These are phyloP conservation scores for Fusarium brevicatenulatum DNA, from an alignment of 2,329 filamentous ascomycete genomes.

Conservation along the genomic window DNA sequence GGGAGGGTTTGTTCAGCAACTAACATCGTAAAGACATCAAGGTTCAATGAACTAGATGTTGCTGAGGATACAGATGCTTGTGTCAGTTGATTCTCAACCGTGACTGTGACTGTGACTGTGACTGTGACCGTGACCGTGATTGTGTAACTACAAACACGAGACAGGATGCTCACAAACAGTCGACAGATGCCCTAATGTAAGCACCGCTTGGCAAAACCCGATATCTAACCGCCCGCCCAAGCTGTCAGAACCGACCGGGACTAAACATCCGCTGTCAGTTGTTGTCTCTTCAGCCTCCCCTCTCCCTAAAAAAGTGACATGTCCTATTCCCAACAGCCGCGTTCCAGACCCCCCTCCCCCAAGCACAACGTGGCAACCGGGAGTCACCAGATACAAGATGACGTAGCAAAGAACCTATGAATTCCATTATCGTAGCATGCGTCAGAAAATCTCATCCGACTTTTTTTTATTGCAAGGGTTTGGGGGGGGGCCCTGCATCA, in stretches of 20 bases:
- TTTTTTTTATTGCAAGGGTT: background rate
- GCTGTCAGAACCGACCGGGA: background rate
- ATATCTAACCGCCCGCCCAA: background rate
- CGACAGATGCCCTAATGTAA: background rate
- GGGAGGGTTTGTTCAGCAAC: background rate
- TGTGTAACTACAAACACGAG: background rate
- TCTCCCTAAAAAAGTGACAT: background rate
- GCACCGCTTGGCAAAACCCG: background rate
- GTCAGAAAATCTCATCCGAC: background rate
- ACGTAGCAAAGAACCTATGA: background rate
- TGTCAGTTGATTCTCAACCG: too few relatives aligned
- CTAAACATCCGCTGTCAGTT: background rate
- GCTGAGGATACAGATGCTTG: background rate
- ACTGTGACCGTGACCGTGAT: background rate
- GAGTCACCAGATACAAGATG: conserved; percentile 1
- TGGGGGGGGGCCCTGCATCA: background rate
- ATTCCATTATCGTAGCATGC: background rate
- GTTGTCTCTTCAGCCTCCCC: background rate
- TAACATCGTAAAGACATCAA: too few relatives aligned
- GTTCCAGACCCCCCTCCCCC: background rate
- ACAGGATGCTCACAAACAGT: background rate
- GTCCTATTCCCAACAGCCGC: background rate
- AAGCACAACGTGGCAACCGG: conserved; percentile 4
- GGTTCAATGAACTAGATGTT: background rate
- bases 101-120: background rate